phyloP scores from a whole-genome alignment of 2,329 filamentous ascomycete genomes.

The Fusarium subglutinans region DNA sequence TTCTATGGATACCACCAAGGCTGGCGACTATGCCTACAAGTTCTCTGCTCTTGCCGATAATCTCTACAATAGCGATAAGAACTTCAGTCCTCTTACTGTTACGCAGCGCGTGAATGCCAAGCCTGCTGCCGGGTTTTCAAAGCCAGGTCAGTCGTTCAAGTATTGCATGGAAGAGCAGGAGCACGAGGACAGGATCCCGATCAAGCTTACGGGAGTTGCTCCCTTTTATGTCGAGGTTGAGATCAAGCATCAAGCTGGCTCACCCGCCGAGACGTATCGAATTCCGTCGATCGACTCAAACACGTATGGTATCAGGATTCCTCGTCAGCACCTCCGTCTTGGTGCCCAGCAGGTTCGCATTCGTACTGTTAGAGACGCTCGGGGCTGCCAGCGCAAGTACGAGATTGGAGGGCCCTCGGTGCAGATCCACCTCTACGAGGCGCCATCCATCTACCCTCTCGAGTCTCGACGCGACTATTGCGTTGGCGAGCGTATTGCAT shows the following conservation, averaged over 20 bases:
- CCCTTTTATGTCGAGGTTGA: slow-evolving; percentile 93
- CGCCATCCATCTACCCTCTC: slow-evolving; percentile 87
- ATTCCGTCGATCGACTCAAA: slow-evolving; percentile 82
- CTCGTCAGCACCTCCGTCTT: slow-evolving; percentile 82
- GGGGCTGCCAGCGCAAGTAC: slow-evolving; percentile 84
- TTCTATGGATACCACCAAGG: slow-evolving; percentile 83
- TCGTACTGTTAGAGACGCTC: slow-evolving; percentile 86
- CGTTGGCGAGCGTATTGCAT: slow-evolving; percentile 93
- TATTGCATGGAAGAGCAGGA: slow-evolving; percentile 88
- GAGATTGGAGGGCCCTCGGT: slow-evolving; percentile 78
- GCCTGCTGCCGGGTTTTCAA: slow-evolving; percentile 82
- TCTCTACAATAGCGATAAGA: slow-evolving; percentile 80
- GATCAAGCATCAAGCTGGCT: slow-evolving; percentile 88
- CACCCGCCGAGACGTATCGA: slow-evolving; percentile 81
- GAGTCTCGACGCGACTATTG: slow-evolving; percentile 90
- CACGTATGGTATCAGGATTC: slow-evolving; percentile 82
- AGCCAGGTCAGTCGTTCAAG: slow-evolving; percentile 92
- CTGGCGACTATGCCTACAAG: slow-evolving; percentile 86
- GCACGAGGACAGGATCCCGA: slow-evolving; percentile 86
- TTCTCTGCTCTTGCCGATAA: slow-evolving; percentile 86
- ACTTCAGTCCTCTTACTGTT: slow-evolving; percentile 73
- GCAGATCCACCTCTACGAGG: slow-evolving; percentile 91
- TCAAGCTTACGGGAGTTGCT: slow-evolving; percentile 81
- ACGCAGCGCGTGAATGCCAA: slow-evolving; percentile 86
- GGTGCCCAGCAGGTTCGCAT: slow-evolving; percentile 92